Evolutionary conservation across 169 alveolate genomes (phyloP), one percentile per base, ranked within the genome.

Genomic region (Cryptosporidium xiaoi): DNA sequence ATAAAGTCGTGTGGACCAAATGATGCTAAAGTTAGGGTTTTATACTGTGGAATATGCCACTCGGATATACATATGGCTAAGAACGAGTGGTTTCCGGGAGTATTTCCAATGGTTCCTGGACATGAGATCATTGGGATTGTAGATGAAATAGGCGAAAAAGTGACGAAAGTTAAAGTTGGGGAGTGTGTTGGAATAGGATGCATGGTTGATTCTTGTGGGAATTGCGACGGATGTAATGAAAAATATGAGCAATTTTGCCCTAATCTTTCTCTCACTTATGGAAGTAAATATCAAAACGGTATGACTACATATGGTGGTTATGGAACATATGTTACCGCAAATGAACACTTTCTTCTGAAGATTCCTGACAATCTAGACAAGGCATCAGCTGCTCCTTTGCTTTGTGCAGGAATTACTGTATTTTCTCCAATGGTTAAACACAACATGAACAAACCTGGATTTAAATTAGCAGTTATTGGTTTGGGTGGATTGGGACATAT

Each of bases 401-500:
- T 93, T 3, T 94, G 97, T 82, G 97, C 96, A 15, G 96, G 96
- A 1, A 90, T 93, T 46, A 94, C 96, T 1, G 91, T 90, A 3
- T 95, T 68, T 89, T 84, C 92, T 40, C 95, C 94, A 36, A 60
- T 93, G 51, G 83, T 84, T 48, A 90, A 90, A 82, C 60, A 82
- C 46, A 65, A 85, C 18, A 62, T 69, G 91, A 65, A 65, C 12
- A 85, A 82, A 67, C 93, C 93, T 6, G 95, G 94, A 2, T 82
- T 82, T 90, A 83, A 90, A 53, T 90, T 90, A 64, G 96, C 93
- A 18, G 93, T 93, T 51, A 92, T 93, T 12, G 97, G 96, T 24
- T 82, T 93, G 20, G 97, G 97, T 31, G 97, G 97, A 31, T 66
- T 95, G 53, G 97, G 97, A 20, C 97, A 94, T 65, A 84, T 94